phyloP scores from a whole-genome alignment of 2,329 filamentous ascomycete species.

The Calonectria hongkongensis region DNA sequence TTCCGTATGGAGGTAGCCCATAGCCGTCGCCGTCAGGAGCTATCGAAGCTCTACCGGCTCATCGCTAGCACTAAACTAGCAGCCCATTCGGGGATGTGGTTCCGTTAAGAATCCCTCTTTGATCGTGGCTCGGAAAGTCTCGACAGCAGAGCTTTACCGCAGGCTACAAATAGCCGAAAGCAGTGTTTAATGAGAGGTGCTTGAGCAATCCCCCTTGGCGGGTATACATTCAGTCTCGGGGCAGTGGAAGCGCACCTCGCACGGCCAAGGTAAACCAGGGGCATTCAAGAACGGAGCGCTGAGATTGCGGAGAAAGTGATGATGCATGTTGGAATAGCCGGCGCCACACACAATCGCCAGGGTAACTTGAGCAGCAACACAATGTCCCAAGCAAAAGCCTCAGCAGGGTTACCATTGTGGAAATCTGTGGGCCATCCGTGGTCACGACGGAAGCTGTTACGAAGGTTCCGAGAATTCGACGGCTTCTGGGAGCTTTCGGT shows the following conservation, averaged over 20 bases:
- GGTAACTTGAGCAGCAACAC: slow-evolving; percentile 8
- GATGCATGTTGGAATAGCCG: slow-evolving; percentile 51
- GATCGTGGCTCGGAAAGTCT: slow-evolving; percentile 28
- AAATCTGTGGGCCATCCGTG: background rate
- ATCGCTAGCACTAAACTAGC: slow-evolving; percentile 33
- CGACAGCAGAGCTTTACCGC: slow-evolving; percentile 18
- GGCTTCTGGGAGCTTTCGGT: slow-evolving; percentile 23
- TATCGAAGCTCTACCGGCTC: slow-evolving; percentile 31
- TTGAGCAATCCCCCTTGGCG: background rate
- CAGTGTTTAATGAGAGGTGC: background rate
- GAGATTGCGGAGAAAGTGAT: slow-evolving; percentile 54
- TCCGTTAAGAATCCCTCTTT: slow-evolving; percentile 26
- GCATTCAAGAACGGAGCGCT: slow-evolving; percentile 43
- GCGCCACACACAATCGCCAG: slow-evolving; percentile 45
- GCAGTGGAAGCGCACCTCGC: slow-evolving; percentile 48
- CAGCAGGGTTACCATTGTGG: background rate
- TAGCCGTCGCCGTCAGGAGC: slow-evolving; percentile 26
- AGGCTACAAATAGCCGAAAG: slow-evolving; percentile 31
- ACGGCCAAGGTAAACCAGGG: slow-evolving; percentile 45
- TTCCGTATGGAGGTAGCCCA: slow-evolving; percentile 1
- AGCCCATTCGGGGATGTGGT: slow-evolving; percentile 32
- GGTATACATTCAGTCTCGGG: slow-evolving; percentile 35
- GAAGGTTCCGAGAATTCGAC: slow-evolving; percentile 32
- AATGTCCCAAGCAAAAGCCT: background rate
- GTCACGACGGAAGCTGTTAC: slow-evolving; percentile 22